Base-by-base conservation (phyloP, 345 rosid genomes). In the Camelina laxa region DNA sequence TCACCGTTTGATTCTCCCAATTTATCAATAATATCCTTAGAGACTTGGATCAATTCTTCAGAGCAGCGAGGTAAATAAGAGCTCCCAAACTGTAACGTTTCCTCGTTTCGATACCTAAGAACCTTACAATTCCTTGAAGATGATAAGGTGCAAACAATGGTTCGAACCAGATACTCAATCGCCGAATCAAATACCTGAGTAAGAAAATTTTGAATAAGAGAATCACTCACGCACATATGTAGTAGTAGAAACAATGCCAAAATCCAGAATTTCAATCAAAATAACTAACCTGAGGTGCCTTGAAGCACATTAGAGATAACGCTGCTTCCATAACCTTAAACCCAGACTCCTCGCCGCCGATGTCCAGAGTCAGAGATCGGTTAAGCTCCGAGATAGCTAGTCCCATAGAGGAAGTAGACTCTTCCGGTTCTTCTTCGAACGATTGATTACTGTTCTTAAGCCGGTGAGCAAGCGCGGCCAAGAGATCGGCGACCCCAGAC, bases 231-330 rank as follows among this genome's bases (percentile, higher is more conserved):
- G n/a, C 61, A 63, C 31, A 22, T 39, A 35, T 22, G n/a, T n/a
- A n/a, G n/a, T n/a, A n/a, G 60, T 39, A 2, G 30, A 54, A 45
- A 19, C 7, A 51, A 19, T 1, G 33, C 47, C 58, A 27, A 35
- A 27, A 22, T 57, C 35, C 21, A 47, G 2, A 39, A 42, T 39
- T 67, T 27, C 30, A 27, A 27, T 27, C 13, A 39, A 39, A 16
- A 3, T 12, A 38, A 56, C 68, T 44, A 39, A 88, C 98, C 89
- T 86, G 84, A 47, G 92, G 85, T 13, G 91, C 84, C 57, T 75
- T 84, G 85, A 90, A 87, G 86, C 92, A 83, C 89, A 88, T 80
- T 65, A 86, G 81, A 20, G 96, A 87, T 30, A 88, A 79, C 36
- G 86, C 82, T 1, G 93, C 75, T 59, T 90, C 88, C 75, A 90